A percentile compares a stretch with the other conserved stretches of the same genome.
phyloP scores from a whole-genome alignment of 441 rosid species.

The Corymbia calophylla region DNA sequence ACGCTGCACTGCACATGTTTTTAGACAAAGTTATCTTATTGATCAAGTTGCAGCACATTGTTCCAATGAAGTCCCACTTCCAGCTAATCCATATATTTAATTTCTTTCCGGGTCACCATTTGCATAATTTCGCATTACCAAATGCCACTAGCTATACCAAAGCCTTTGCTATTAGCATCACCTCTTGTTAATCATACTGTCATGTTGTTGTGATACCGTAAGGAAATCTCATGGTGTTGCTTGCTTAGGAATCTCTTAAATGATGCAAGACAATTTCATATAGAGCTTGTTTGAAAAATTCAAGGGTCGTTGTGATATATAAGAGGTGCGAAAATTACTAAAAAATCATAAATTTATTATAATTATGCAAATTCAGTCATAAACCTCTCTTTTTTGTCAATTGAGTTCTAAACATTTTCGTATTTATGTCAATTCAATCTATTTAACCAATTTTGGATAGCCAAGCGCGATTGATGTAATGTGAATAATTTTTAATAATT shows the following conservation, averaged over 20 bases:
- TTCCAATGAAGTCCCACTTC: not conserved
- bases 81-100: not conserved
- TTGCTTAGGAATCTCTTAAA: rapidly evolving
- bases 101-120: rapidly evolving
- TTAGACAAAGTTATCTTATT: not conserved
- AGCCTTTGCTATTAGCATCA: rapidly evolving
- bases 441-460: too few relatives aligned
- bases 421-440: rapidly evolving
- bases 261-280: not conserved
- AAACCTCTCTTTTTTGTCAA: rapidly evolving
- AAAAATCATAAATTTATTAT: rapidly evolving
- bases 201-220: not conserved
- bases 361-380: too few relatives aligned
- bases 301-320: rapidly evolving
- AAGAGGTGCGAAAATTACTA: rapidly evolving
- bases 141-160: not conserved
- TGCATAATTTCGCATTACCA: not conserved
- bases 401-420: too few relatives aligned
- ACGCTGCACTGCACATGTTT: not conserved
- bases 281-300: too few relatives aligned
- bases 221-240: not conserved
- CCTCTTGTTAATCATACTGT: rapidly evolving
- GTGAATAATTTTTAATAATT: not conserved
- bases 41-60: not conserved
- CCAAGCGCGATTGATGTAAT: rapidly evolving